Evolutionary conservation across 2,329 filamentous ascomycete genomes (phyloP), one percentile per base, ranked within the genome.

Genomic region (Helminthosporium solani): DNA sequence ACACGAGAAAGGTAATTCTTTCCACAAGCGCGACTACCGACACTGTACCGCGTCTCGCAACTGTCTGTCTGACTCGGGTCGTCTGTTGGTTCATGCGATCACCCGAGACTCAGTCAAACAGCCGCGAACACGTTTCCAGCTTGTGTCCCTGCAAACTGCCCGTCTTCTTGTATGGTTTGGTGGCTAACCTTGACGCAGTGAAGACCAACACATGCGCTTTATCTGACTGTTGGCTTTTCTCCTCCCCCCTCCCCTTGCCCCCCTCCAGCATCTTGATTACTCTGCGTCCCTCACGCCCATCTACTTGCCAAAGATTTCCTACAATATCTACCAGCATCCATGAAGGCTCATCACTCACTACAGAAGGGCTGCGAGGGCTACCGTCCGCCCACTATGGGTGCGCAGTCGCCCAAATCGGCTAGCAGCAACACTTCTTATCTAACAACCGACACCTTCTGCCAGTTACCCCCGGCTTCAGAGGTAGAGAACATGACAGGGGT

Each of bases 111-210:
- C 53, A 58, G 61, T 66, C 65, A 68, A 69, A 68, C 67, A 58
- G 41, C 53, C 49, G 52, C 52, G 60, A 62, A 69, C 67, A 68
- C 68, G 64, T 68, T 62, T 60, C 60, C 58, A 56, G 60, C 61
- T 64, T 69, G 65, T 64, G 64, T 66, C 56, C 60, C 60, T 53
- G 49, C 68, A 70, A 70, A 68, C 66, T 47, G 54, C 55, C 36
- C 56, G 57, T 42, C 41, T 28, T 47, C 62, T 68, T 67, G 59
- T 58, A 64, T 57, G 56, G 60, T 67, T 64, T 68, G 59, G 58
- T 57, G 48, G 62, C 67, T 71, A 56, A 71, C 64, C 47, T 56
- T 46, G 58, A 68, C 55, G 46, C 58, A 70, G 67, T 61, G 55
- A 49, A 56, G 59, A 59, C 54, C 56, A 62, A 61, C 56, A 41